A percentile compares a stretch with the other conserved stretches of the same genome.
Conservation (phyloP, 1,284 basidiomycete genomes). For the Vanrija sp. region DNA sequence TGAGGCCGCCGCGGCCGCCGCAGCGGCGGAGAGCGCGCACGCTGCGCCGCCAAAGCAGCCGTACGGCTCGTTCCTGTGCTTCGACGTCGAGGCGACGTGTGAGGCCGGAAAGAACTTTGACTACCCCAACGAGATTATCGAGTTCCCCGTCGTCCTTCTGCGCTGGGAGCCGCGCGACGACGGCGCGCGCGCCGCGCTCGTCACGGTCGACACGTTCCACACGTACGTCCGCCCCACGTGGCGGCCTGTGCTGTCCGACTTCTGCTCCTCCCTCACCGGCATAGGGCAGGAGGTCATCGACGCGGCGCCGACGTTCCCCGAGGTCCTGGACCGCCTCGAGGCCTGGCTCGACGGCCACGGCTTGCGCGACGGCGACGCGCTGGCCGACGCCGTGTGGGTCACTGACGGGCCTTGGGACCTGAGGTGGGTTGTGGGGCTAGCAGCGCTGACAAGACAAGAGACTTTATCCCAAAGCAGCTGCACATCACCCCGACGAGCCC, state of each 20-base stretch:
- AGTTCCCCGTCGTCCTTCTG: constrained; percentile 65
- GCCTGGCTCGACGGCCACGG: constrained; percentile 59
- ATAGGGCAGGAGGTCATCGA: constrained; percentile 88
- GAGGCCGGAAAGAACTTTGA: constrained; percentile 60
- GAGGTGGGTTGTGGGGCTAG: constrained; percentile 27
- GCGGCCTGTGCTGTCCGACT: constrained; percentile 72
- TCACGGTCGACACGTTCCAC: constrained; percentile 63
- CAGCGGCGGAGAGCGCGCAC: not conserved
- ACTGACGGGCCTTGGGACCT: constrained; percentile 53
- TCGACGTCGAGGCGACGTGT: constrained; percentile 82
- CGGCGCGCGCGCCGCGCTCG: constrained; percentile 2
- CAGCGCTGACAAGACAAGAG: constrained; percentile 19
- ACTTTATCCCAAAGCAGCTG: constrained; percentile 47
- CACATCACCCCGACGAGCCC: constrained; percentile 42
- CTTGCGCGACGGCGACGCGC: constrained; percentile 41
- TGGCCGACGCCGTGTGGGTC: constrained; percentile 51
- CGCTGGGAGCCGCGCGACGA: constrained; percentile 58
- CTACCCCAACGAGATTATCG: constrained; percentile 87
- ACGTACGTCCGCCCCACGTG: constrained; percentile 84
- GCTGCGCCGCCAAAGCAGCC: constrained; percentile 18
- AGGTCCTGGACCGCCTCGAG: constrained; percentile 62
- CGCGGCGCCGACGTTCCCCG: constrained; percentile 67
- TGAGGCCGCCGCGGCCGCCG: not conserved
- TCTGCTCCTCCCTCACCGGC: constrained; percentile 83
- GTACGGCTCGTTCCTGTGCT: constrained; percentile 51